Percentiles rank a stretch among this genome's conserved stretches.
phyloP scores from a whole-genome alignment of 306 rosid genomes.

The Delonix regia region DNA sequence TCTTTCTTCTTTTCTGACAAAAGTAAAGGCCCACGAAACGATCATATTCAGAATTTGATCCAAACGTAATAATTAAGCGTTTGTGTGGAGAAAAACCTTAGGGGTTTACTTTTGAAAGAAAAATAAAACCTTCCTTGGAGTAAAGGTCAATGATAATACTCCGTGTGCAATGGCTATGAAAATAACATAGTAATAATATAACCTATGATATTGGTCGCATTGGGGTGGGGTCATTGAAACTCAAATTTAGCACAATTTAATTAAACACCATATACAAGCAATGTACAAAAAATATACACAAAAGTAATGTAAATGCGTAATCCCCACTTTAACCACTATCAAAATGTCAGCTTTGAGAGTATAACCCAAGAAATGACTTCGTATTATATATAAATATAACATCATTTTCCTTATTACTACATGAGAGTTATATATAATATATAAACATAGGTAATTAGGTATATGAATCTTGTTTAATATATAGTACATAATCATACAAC shows the following conservation, averaged over 20 bases:
- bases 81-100: conserved; percentile 29
- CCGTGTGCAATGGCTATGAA: conserved; percentile 44
- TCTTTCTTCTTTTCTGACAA: conserved; percentile 24
- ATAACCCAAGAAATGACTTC: conserved; percentile 2
- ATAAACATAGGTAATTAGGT: too few relatives aligned
- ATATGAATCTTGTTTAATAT: too few relatives aligned
- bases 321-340: conserved; percentile 32
- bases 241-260: conserved; percentile 28
- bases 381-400: not conserved
- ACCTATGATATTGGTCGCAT: conserved; percentile 19
- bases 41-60: conserved; percentile 30
- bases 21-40: conserved; percentile 40
- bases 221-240: conserved; percentile 31
- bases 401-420: too few relatives aligned
- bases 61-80: conserved; percentile 27
- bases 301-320: conserved; percentile 27
- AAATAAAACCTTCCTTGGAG: not conserved
- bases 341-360: conserved; percentile 19
- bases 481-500: too few relatives aligned
- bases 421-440: too few relatives aligned
- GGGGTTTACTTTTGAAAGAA: conserved; percentile 25
- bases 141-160: conserved; percentile 38
- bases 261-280: conserved; percentile 11
- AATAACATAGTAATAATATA: conserved; percentile 27
- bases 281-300: not conserved